These are phyloP conservation scores for Dryas drummondii DNA, from an alignment of 306 rosid genomes.

Conservation along the genomic window DNA sequence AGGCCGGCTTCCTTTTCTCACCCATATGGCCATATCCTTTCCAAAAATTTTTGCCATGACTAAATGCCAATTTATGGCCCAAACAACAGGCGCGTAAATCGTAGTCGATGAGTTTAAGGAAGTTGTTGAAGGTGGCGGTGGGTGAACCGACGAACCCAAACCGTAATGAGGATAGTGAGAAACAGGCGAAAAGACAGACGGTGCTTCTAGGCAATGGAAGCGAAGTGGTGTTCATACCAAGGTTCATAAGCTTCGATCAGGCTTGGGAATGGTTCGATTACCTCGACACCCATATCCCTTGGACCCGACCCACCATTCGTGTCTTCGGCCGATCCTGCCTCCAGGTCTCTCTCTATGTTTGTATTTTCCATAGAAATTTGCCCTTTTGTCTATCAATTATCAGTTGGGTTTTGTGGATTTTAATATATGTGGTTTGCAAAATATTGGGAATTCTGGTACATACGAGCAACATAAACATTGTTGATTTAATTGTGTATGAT, in stretches of 20 bases:
- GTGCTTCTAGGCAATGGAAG: conserved; percentile 74
- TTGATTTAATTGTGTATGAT: not conserved
- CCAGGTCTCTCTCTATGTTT: conserved; percentile 49
- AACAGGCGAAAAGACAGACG: conserved; percentile 34
- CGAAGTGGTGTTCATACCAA: conserved; percentile 59
- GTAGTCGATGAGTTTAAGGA: conserved; percentile 49
- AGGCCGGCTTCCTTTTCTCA: no score
- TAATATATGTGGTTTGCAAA: not conserved
- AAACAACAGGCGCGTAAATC: no score
- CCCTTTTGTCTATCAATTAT: not conserved
- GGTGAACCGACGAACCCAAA: conserved; percentile 19
- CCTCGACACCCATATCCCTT: conserved; percentile 61
- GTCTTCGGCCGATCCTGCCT: conserved; percentile 68
- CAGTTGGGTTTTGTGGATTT: not conserved
- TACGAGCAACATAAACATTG: not conserved
- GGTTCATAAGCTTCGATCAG: conserved; percentile 49
- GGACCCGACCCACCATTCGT: conserved; percentile 87
- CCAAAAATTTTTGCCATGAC: no score
- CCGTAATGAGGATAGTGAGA: conserved; percentile 27
- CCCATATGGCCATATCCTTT: no score
- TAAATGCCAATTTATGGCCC: no score
- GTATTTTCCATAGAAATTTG: not conserved
- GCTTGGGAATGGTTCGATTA: conserved; percentile 80
- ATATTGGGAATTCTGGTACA: not conserved
- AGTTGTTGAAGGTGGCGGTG: conserved; percentile 43